Conservation (phyloP, 306 rosid genomes). For the Psophocarpus tetragonolobus region DNA sequence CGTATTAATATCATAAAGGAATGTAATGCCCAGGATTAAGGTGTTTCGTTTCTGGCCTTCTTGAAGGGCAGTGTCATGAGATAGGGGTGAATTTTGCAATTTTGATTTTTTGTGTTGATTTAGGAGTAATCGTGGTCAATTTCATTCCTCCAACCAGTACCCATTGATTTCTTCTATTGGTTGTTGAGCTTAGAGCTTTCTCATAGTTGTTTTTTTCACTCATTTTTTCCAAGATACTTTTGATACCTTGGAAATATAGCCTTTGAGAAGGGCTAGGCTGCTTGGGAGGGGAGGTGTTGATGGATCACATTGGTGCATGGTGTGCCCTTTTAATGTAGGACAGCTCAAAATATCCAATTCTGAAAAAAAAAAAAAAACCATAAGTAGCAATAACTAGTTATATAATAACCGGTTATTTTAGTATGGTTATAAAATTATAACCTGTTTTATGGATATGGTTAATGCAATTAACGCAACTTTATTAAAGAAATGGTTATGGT, state of each 20-base stretch:
- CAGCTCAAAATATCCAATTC: too few species aligned
- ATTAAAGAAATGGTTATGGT: too few species aligned
- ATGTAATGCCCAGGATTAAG: background rate
- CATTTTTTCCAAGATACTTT: background rate
- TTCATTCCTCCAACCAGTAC: background rate
- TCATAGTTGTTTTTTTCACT: background rate
- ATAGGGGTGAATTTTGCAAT: conserved; percentile 16
- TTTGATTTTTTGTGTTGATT: background rate
- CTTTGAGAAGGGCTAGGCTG: background rate
- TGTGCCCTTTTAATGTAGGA: too few species aligned
- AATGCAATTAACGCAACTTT: too few species aligned
- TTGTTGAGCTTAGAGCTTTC: background rate
- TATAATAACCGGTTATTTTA: too few species aligned
- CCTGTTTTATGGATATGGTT: too few species aligned
- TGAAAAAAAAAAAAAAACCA: too few species aligned
- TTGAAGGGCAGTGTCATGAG: background rate
- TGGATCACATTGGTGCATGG: background rate
- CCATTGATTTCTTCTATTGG: conserved; percentile 8
- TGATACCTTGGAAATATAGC: background rate
- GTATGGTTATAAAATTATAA: too few species aligned
- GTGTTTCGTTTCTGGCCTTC: conserved; percentile 26
- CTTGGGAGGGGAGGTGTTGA: background rate
- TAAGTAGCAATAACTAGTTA: too few species aligned
- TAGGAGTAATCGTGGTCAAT: background rate
- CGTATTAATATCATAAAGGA: conserved; percentile 12